Evolutionary conservation across 352 stramenopile species (phyloP), one percentile per base, ranked within the genome.

Genomic region (Phytophthora idaei): DNA sequence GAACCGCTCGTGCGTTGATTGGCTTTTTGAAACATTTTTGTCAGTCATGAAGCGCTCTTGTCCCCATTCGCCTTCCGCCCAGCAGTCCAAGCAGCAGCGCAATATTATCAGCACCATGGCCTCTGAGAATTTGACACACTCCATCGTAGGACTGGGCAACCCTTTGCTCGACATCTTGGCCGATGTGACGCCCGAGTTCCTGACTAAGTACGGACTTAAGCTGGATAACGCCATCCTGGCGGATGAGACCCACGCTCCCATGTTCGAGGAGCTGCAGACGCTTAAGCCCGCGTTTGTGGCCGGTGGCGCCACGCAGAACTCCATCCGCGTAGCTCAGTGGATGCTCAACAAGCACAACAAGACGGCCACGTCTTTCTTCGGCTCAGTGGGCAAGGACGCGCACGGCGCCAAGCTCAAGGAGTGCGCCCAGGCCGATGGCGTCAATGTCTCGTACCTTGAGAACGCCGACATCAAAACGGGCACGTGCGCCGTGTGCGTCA

Each of bases 241-340:
- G 34, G 97, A 99, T 66, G 97, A 99, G 42, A 98, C 97, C 63
- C 98, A 99, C 85, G 65, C 97, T 64, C 91, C 97, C 57, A 88
- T 99, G 55, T 99, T 99, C 83, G 86, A 98, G 49, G 95, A 99
- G 77, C 79, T 99, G 42, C 84, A 92, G 39, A 73, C 91, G 67
- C 97, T 92, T 76, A 87, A 92, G 59, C 94, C 98, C 3, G 81
- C 98, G 64, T 99, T 97, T 83, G 98, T 99, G 71, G 97, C 97
- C 7, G 98, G 95, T 32, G 98, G 98, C 55, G 97, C 98, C 46
- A 99, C 98, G 15, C 98, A 99, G 82, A 99, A 99, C 88, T 96
- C 87, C 61, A 99, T 99, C 77, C 96, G 98, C 56, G 96, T 99
- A n/a, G 97, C 97, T 4, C 97, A 99, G 82, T 99, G 98, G 98